These are phyloP conservation scores for Pythium aquatile DNA, from an alignment of 352 stramenopile species.

Conservation along the genomic window DNA sequence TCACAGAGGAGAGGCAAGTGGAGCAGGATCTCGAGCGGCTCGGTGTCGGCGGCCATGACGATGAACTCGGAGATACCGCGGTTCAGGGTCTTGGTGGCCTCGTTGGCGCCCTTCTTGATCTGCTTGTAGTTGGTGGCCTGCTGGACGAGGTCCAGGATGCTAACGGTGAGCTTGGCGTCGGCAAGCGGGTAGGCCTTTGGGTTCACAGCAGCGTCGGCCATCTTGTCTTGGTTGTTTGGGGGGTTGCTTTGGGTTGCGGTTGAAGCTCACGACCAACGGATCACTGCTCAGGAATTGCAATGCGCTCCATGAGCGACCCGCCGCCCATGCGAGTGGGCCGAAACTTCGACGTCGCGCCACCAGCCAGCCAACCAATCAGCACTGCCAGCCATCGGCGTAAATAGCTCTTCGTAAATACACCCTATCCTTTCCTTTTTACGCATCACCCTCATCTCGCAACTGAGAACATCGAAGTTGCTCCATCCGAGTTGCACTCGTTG, in stretches of 20 bases:
- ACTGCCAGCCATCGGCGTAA: conserved; percentile 10
- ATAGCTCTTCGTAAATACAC: conserved; percentile 19
- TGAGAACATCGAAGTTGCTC: neutral
- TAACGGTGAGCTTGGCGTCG: conserved; percentile 98
- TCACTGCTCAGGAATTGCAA: conserved; percentile 64
- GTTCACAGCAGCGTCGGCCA: conserved; percentile 86
- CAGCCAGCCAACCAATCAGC: conserved; percentile 28
- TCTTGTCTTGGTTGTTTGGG: conserved; percentile 29
- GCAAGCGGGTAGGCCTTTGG: conserved; percentile 97
- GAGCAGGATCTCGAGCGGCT: conserved; percentile 99
- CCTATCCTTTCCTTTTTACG: conserved; percentile 7
- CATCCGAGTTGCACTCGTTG: neutral
- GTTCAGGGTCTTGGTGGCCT: conserved; percentile 99
- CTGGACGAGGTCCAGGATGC: conserved; percentile 98
- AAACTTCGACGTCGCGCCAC: conserved; percentile 24
- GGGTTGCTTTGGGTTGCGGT: conserved; percentile 3
- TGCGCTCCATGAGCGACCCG: conserved; percentile 8
- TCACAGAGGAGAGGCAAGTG: conserved; percentile 99
- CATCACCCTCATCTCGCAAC: conserved; percentile 5
- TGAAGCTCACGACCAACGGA: conserved; percentile 88
- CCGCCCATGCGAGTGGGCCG: neutral
- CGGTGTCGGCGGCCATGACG: conserved; percentile 99
- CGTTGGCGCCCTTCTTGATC: conserved; percentile 99
- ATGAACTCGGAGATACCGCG: conserved; percentile 99
- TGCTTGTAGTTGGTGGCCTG: conserved; percentile 99